phyloP scores from a whole-genome alignment of 1,284 basidiomycete genomes.

The Omphalotus olearius region DNA sequence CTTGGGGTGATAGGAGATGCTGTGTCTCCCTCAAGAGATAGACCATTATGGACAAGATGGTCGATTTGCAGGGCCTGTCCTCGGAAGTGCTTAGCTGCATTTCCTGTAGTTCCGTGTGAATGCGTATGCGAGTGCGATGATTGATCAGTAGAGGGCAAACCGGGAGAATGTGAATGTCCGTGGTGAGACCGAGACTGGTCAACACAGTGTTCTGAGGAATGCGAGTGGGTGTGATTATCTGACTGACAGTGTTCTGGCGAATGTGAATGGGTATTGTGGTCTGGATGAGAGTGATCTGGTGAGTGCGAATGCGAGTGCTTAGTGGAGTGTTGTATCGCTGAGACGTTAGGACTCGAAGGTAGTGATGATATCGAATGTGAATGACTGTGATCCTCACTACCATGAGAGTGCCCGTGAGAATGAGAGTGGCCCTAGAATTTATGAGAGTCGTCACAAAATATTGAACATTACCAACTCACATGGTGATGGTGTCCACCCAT shows the following conservation, averaged over 20 bases:
- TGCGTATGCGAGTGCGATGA: neutral
- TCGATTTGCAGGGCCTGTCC: conserved; percentile 27
- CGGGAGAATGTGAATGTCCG: neutral
- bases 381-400: conserved; percentile 28
- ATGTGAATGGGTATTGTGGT: conserved; percentile 26
- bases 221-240: conserved; percentile 29
- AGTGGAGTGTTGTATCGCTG: conserved; percentile 15
- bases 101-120: conserved; percentile 5
- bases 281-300: conserved; percentile 23
- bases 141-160: neutral
- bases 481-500: conserved; percentile 95
- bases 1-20: conserved; percentile 52
- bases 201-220: conserved; percentile 28
- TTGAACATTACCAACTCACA: conserved; percentile 35
- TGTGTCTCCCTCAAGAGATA: conserved; percentile 12
- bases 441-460: conserved; percentile 2
- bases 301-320: conserved; percentile 26
- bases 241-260: conserved; percentile 23
- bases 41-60: conserved; percentile 13
- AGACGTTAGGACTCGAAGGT: conserved; percentile 4
- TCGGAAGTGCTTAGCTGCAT: conserved; percentile 23
- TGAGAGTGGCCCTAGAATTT: conserved; percentile 53
- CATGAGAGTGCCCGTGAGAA: conserved; percentile 42
- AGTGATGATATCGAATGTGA: conserved; percentile 18
- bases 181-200: conserved; percentile 18